Evolutionary conservation across 805 yeast genomes (phyloP), one percentile per base, ranked within the genome.

Genomic region (Clavispora fructus): DNA sequence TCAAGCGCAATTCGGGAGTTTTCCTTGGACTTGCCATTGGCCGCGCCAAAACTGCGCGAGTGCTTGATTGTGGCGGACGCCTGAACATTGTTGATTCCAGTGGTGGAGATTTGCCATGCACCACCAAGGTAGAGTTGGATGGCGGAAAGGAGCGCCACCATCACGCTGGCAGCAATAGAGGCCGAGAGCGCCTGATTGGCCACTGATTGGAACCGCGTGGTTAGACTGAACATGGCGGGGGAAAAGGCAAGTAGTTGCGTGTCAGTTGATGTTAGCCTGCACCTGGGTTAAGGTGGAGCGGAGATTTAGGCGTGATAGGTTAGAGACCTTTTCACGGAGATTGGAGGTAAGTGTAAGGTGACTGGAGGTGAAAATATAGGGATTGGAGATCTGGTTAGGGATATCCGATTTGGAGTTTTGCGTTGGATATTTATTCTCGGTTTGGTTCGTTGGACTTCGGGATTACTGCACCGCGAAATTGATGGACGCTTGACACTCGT

Each of bases 1-100:
- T 88, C 95, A 58, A 94, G 90, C 11, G 68, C 67, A 35, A 90
- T 63, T 55, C 76, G 79, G 47, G 85, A 74, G 61, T 88, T 88
- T 60, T 91, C 96, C 67, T 85, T 90, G 42, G 87, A 83, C 53
- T 74, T 77, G 42, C 83, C 80, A 47, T 75, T 74, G 8, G 65
- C 65, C 3, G 91, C 82, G 1, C 97, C 97, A 59, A 75, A 84
- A 49, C 76, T 73, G 55, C 80, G 80, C 54, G 82, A 82, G 52
- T 72, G 67, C 57, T 77, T 82, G 29, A 77, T 49, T 47, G 67
- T 71, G 10, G 80, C 70, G 14, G 60, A 47, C 10, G 75, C 65
- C 43, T 53, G 58, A 41, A 70, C 56, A 39, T 77, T 62, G 41
- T 67, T 52, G 16, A 69, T 63, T 13, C 73, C 46, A 1, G 73